Conservation (phyloP, 176 grass and related monocot genomes). For the Alloteropsis semialata region DNA sequence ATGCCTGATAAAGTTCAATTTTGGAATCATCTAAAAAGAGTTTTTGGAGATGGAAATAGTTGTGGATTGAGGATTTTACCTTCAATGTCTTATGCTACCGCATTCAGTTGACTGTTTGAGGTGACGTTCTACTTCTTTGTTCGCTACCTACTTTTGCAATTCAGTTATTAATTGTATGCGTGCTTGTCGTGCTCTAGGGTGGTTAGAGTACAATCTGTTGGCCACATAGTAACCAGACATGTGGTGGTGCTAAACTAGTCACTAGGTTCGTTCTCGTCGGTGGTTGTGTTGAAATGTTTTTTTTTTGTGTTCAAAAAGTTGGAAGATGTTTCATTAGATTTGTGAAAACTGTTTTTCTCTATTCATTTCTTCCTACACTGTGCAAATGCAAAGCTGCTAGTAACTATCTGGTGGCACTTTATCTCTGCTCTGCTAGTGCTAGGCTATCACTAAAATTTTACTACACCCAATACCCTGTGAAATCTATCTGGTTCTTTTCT, state of each 20-base stretch:
- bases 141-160: not conserved
- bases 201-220: not conserved
- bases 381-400: conserved; percentile 4
- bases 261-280: not conserved
- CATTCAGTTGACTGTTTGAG: not conserved
- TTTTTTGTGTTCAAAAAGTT: not conserved
- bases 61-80: not conserved
- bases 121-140: not conserved
- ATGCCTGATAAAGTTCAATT: not conserved
- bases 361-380: not conserved
- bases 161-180: not conserved
- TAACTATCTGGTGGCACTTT: not conserved
- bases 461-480: not conserved
- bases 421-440: not conserved
- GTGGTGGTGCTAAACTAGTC: not conserved
- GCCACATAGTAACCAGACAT: not conserved
- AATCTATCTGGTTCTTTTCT: not conserved
- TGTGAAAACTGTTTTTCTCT: not conserved
- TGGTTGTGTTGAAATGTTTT: not conserved
- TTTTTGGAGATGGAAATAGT: not conserved
- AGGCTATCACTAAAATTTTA: not conserved
- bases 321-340: not conserved
- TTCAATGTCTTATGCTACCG: not conserved
- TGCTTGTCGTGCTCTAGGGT: not conserved
- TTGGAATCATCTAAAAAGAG: not conserved